Conservation (phyloP, 345 rosid genomes). For the Eucalyptus regnans region DNA sequence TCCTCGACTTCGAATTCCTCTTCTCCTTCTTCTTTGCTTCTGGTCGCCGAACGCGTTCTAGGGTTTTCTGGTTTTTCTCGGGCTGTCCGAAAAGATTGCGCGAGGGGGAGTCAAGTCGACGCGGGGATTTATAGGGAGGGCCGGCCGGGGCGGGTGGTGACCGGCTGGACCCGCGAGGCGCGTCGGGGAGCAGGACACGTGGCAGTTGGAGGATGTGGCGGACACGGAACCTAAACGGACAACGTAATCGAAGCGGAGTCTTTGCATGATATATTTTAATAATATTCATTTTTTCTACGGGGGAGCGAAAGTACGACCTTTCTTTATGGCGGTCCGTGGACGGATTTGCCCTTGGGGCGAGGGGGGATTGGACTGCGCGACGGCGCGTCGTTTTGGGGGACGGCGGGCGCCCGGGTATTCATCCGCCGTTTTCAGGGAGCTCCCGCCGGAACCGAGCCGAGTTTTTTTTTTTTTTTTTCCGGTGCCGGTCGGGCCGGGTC, state of each 20-base stretch:
- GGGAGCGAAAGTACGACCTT: background rate
- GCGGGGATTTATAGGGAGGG: background rate
- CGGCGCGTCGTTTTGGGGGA: background rate
- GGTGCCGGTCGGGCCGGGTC: background rate
- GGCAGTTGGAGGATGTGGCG: background rate
- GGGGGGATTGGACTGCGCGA: background rate
- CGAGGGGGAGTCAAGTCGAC: accelerated
- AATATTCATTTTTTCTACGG: too few species aligned
- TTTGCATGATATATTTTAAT: too few species aligned
- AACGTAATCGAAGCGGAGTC: background rate
- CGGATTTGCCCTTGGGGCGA: background rate
- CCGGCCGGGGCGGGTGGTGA: background rate
- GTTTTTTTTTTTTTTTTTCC: background rate
- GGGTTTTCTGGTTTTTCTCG: background rate
- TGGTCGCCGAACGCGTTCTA: background rate
- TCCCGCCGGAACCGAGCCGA: background rate
- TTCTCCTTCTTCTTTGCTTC: background rate
- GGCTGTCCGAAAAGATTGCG: background rate
- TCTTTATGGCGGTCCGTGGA: background rate
- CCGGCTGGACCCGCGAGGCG: background rate
- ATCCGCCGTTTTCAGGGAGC: too few species aligned
- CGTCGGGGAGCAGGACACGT: background rate
- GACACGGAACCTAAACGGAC: background rate
- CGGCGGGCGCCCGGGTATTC: background rate
- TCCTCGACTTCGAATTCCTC: background rate